A percentile compares a stretch with the other conserved stretches of the same genome.
Evolutionary conservation across 768 basidiomycete species (phyloP).

Genomic region (Kwoniella europaea): DNA sequence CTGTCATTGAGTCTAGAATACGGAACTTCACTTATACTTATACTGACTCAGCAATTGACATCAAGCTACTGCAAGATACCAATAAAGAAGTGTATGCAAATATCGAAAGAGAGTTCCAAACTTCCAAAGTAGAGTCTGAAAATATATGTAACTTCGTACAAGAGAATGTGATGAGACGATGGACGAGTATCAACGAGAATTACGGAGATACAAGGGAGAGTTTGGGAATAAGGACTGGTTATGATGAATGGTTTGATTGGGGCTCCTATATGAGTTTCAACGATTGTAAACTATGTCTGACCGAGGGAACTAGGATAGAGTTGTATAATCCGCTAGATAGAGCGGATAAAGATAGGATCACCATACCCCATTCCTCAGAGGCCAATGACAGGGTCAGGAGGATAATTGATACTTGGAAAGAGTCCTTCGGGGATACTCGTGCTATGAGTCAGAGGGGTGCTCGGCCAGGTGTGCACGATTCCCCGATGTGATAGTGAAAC

Average conservation of each 20-base stretch:
- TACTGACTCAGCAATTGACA: background rate
- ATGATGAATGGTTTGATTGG: background rate
- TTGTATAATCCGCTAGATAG: background rate
- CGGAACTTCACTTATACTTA: background rate
- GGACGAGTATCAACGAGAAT: background rate
- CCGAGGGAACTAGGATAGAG: background rate
- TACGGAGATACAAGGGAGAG: background rate
- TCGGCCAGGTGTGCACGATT: too few relatives aligned
- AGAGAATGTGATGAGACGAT: background rate
- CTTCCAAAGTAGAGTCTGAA: background rate
- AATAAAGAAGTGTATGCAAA: background rate
- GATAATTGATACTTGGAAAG: background rate
- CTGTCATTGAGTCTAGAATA: background rate
- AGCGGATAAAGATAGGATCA: background rate
- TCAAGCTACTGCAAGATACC: background rate
- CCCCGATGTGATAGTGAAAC: too few relatives aligned
- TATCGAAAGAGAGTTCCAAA: background rate
- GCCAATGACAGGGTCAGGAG: background rate
- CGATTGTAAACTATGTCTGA: background rate
- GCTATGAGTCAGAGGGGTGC: too few relatives aligned
- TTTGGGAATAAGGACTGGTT: background rate
- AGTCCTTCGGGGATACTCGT: background rate
- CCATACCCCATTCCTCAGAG: background rate
- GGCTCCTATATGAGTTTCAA: background rate
- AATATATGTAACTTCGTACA: background rate